A percentile compares a stretch with the other conserved stretches of the same genome.
Conservation (phyloP, 345 rosid species). For the Mercurialis annua region DNA sequence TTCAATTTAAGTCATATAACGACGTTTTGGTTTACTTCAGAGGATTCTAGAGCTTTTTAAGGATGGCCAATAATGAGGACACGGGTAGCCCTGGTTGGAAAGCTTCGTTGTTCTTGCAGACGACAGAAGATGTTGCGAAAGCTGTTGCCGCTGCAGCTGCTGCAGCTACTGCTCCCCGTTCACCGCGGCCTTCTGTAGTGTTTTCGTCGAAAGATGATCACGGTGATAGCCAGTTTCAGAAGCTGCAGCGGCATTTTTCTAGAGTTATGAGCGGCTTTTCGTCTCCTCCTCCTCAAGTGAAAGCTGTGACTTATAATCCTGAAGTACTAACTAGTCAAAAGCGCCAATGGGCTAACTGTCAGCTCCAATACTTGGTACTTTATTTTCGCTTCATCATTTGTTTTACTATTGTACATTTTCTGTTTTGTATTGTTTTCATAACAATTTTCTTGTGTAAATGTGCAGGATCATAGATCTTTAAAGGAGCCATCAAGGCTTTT, state of each 20-base stretch:
- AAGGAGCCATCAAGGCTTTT: conserved; percentile 83
- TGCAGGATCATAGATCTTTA: conserved; percentile 77
- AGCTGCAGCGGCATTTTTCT: conserved; percentile 60
- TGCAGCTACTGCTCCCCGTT: conserved; percentile 63
- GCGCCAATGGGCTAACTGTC: conserved; percentile 89
- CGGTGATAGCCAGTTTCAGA: conserved; percentile 62
- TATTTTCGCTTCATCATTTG: conserved; percentile 7
- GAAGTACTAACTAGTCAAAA: conserved; percentile 94
- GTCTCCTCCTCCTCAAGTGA: conserved; percentile 52
- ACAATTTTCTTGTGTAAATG: conserved; percentile 21
- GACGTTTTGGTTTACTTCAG: too few species aligned
- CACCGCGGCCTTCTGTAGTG: conserved; percentile 84
- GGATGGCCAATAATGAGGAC: conserved; percentile 67
- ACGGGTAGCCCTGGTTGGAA: conserved; percentile 81
- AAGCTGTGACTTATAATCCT: conserved; percentile 60
- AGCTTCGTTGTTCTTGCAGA: conserved; percentile 61
- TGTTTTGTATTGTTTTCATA: conserved; percentile 11
- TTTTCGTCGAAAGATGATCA: conserved; percentile 67
- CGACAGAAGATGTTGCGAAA: conserved; percentile 73
- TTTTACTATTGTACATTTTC: not conserved
- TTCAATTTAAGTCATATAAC: too few species aligned
- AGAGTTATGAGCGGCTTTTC: conserved; percentile 70
- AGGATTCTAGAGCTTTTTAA: conserved; percentile 24
- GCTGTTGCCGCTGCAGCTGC: conserved; percentile 78
- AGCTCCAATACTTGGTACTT: conserved; percentile 80